Evolutionary conservation across 495 filamentous ascomycete genomes (phyloP).

Genomic region (Aspergillus steynii): DNA sequence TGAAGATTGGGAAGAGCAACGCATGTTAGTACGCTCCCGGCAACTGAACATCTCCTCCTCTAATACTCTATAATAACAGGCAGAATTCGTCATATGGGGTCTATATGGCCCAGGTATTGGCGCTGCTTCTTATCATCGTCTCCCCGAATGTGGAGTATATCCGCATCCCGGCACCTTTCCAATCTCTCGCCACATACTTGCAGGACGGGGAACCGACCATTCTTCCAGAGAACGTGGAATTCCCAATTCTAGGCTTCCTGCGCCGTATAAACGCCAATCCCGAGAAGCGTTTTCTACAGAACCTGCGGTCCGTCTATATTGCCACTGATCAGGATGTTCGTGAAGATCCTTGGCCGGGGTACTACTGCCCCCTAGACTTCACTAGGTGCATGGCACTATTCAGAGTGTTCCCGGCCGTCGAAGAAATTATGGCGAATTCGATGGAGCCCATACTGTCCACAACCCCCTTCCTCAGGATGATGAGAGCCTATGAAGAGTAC

Average conservation of each 20-base stretch:
- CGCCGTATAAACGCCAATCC: slow-evolving; percentile 14
- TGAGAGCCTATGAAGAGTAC: too few species aligned
- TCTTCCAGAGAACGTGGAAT: background rate
- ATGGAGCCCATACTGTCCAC: too few species aligned
- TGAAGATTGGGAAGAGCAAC: too few species aligned
- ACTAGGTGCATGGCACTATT: slow-evolving; percentile 3
- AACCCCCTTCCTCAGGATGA: too few species aligned
- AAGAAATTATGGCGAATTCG: too few species aligned
- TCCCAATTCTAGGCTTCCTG: slow-evolving; percentile 22
- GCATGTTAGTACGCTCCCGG: too few species aligned
- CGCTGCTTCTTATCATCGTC: slow-evolving; percentile 26
- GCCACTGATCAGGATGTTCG: slow-evolving; percentile 5
- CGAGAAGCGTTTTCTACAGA: slow-evolving; percentile 22
- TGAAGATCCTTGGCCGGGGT: slow-evolving; percentile 14
- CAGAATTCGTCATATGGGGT: background rate
- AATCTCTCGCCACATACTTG: background rate
- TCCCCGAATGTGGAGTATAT: slow-evolving; percentile 29
- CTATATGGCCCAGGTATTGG: slow-evolving; percentile 26
- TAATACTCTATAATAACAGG: slow-evolving; percentile 1
- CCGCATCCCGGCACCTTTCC: slow-evolving; percentile 15
- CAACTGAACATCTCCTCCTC: background rate
- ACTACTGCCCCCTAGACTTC: slow-evolving; percentile 18
- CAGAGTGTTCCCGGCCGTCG: too few species aligned
- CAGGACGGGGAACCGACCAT: background rate
- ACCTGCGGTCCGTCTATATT: slow-evolving; percentile 25